Conservation (phyloP, 345 rosid genomes). For the Salix exigua region DNA sequence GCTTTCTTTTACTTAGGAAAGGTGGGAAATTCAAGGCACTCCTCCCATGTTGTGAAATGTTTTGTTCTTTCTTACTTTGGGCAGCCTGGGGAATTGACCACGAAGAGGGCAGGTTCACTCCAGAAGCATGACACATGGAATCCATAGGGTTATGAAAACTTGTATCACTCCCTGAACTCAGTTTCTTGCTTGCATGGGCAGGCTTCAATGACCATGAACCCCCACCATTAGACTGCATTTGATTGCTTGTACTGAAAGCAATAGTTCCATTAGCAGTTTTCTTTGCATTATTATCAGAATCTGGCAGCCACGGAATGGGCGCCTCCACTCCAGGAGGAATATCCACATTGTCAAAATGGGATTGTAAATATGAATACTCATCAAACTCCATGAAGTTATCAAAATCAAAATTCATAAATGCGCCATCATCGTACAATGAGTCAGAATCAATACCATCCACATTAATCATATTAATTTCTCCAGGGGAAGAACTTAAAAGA, state of each 20-base stretch:
- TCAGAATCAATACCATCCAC: conserved; percentile 34
- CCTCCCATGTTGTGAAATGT: conserved; percentile 19
- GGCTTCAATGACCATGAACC: conserved; percentile 11
- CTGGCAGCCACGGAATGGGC: conserved; percentile 55
- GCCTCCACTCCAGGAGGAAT: conserved; percentile 81
- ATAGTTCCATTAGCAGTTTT: conserved; percentile 23
- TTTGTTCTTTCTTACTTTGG: conserved; percentile 20
- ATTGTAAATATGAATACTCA: conserved; percentile 52
- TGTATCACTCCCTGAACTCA: conserved; percentile 17
- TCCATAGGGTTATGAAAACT: conserved; percentile 11
- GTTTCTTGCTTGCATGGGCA: conserved; percentile 18
- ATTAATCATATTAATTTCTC: conserved; percentile 32
- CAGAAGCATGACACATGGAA: conserved; percentile 23
- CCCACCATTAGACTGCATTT: background rate
- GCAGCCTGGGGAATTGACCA: conserved; percentile 10
- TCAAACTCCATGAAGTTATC: conserved; percentile 41
- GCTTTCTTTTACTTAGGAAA: conserved; percentile 8
- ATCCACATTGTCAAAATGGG: conserved; percentile 59
- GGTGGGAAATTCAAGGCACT: conserved; percentile 16
- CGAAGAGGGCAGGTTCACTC: conserved; percentile 23
- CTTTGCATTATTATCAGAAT: conserved; percentile 24
- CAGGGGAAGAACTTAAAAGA: conserved; percentile 13
- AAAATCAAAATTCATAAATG: conserved; percentile 6
- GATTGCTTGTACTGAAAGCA: conserved; percentile 9
- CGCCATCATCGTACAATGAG: conserved; percentile 28